Evolutionary conservation across 2,329 filamentous ascomycete species (phyloP), one percentile per base, ranked within the genome.

Genomic region (Colletotrichum viniferum): DNA sequence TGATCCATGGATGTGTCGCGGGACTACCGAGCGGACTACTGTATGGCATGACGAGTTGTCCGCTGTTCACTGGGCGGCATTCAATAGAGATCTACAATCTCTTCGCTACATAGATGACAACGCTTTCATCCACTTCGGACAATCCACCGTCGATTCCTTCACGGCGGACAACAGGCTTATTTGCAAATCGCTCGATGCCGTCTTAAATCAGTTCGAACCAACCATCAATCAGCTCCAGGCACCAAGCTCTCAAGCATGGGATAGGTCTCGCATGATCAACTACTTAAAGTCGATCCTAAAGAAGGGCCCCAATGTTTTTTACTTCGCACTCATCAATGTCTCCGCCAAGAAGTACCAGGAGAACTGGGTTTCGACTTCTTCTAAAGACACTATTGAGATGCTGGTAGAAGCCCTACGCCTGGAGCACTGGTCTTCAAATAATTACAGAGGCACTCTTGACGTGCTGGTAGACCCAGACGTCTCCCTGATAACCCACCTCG

Each of bases 81-180:
- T 48, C 43, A 48, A 48, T 7, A 48, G 43, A 48, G 43, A 48
- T 13, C 21, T 5, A 12, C 43, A 48, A 48, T n/a, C n/a, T 12
- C 43, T 48, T 48, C 43, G 43, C 43, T 7, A 48, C 10, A 48
- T 48, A 0, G 5, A 48, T 10, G n/a, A n/a, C 0, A 0, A 0
- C 43, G 43, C 9, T 12, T 48, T 21, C 43, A 48, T 48, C 2
- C 1, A 21, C n/a, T 12, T 12, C 43, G 6, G 0, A 21, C 43
- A 48, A 1, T n/a, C 18, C n/a, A 13, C 43, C 9, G 43, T n/a
- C 9, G 3, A n/a, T 48, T 48, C 1, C 9, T 48, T 48, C 43
- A 21, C n/a, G 0, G 5, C n/a, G 1, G n/a, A 48, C 18, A 48
- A 21, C 18, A 48, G 43, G n/a, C 1, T 48, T 10, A 48, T 48